Evolutionary conservation across 2,329 filamentous ascomycete species (phyloP).

Genomic region (Aspergillus alliaceus): DNA sequence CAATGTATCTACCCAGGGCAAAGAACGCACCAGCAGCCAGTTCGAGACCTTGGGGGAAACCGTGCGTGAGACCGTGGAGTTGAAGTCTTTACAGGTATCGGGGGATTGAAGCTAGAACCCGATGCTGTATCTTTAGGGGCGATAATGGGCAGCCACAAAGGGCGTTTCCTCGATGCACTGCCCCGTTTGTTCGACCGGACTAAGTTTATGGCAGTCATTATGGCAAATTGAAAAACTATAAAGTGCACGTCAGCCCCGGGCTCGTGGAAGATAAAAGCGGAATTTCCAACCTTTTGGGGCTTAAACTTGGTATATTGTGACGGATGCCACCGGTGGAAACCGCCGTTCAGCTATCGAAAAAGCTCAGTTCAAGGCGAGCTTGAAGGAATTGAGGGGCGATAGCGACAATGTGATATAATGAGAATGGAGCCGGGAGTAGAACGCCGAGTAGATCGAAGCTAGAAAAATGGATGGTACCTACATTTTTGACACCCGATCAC

Average conservation of each 20-base stretch:
- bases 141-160: constrained; percentile 44
- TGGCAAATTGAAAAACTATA: constrained; percentile 1
- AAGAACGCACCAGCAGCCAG: constrained; percentile 52
- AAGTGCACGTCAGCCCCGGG: neutral
- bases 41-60: constrained; percentile 54
- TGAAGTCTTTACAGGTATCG: constrained; percentile 30
- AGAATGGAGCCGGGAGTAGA: neutral
- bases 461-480: neutral
- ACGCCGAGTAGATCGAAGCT: neutral
- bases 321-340: neutral
- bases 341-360: neutral
- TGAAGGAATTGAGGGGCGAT: neutral
- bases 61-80: constrained; percentile 44
- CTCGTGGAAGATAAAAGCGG: too few relatives aligned
- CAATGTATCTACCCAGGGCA: neutral
- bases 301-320: neutral
- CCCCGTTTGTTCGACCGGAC: constrained; percentile 39
- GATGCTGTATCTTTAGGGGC: constrained; percentile 45
- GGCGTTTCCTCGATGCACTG: constrained; percentile 37
- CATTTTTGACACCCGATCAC: neutral
- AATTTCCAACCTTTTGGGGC: neutral
- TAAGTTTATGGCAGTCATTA: constrained; percentile 36
- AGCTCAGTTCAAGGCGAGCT: neutral
- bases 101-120: constrained; percentile 7
- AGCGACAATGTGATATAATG: neutral